Percentiles rank a stretch among this genome's conserved stretches.
phyloP scores from a whole-genome alignment of 2,329 filamentous ascomycete species.

The Tolypocladium amazonense region DNA sequence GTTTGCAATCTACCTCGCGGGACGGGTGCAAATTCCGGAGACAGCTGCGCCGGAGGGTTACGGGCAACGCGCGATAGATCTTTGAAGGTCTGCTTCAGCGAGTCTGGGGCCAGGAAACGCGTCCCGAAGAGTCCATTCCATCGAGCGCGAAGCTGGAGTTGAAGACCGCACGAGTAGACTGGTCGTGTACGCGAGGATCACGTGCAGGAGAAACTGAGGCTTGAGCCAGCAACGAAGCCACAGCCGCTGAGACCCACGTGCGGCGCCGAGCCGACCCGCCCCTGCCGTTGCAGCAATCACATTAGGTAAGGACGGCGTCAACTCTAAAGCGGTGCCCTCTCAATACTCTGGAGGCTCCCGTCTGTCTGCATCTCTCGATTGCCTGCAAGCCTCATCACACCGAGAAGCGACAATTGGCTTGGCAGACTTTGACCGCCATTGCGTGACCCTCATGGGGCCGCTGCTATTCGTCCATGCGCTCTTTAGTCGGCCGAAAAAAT shows the following conservation, averaged over 20 bases:
- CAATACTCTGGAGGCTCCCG: background rate
- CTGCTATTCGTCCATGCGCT: slow-evolving; percentile 2
- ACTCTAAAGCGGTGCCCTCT: background rate
- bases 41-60: background rate
- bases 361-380: background rate
- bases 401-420: background rate
- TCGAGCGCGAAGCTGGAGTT: background rate
- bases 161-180: background rate
- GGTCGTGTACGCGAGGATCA: background rate
- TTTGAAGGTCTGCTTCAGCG: background rate
- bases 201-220: background rate
- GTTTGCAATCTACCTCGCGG: background rate
- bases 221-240: background rate
- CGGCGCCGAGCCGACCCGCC: slow-evolving; percentile 1
- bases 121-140: background rate
- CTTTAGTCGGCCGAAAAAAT: background rate
- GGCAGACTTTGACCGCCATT: slow-evolving; percentile 4
- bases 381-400: slow-evolving; percentile 7
- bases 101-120: background rate
- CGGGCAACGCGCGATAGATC: background rate
- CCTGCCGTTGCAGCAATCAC: background rate
- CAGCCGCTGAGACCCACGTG: slow-evolving; percentile 1
- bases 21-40: background rate
- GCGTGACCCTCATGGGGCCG: background rate
- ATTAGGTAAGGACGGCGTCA: background rate